A percentile compares a stretch with the other conserved stretches of the same genome.
These are phyloP conservation scores for Shiraia sp. DNA, from an alignment of 2,329 filamentous ascomycete genomes.

Conservation along the genomic window DNA sequence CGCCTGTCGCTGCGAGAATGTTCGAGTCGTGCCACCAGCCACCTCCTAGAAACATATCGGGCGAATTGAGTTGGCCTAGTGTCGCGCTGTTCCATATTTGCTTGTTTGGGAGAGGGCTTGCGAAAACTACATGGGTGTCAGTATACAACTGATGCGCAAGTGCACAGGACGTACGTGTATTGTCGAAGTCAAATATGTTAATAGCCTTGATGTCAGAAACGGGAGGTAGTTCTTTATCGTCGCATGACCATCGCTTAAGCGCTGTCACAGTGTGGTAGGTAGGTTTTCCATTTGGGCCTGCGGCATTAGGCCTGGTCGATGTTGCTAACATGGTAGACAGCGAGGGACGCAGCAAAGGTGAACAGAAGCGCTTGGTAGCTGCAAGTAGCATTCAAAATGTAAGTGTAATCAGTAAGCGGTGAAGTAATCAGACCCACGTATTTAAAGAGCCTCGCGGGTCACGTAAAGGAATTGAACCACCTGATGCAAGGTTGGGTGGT, in stretches of 20 bases:
- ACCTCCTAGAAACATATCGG: constrained; percentile 77
- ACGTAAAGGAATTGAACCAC: too few species aligned
- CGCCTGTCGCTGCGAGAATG: constrained; percentile 83
- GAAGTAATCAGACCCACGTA: too few species aligned
- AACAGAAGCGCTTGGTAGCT: constrained; percentile 21
- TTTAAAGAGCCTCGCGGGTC: too few species aligned
- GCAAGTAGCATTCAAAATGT: constrained; percentile 29
- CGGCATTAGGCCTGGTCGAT: constrained; percentile 34
- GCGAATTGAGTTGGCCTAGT: constrained; percentile 74
- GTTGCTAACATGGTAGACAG: constrained; percentile 37
- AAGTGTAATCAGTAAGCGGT: too few species aligned
- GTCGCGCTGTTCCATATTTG: constrained; percentile 82
- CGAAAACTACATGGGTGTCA: constrained; percentile 68
- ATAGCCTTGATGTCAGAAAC: constrained; percentile 74
- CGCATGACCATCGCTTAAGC: constrained; percentile 81
- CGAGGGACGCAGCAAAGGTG: constrained; percentile 21
- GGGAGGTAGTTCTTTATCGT: constrained; percentile 72
- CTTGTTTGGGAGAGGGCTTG: constrained; percentile 84
- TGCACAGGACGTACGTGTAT: constrained; percentile 68
- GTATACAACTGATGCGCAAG: constrained; percentile 1
- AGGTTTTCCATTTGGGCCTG: constrained; percentile 30
- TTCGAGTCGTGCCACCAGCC: constrained; percentile 97
- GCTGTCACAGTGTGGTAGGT: constrained; percentile 67
- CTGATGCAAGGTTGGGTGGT: constrained; percentile 1
- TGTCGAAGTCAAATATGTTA: constrained; percentile 98